Evolutionary conservation across 179 eudicot species (phyloP), one percentile per base, ranked within the genome.

Genomic region (Actinidia polygama): DNA sequence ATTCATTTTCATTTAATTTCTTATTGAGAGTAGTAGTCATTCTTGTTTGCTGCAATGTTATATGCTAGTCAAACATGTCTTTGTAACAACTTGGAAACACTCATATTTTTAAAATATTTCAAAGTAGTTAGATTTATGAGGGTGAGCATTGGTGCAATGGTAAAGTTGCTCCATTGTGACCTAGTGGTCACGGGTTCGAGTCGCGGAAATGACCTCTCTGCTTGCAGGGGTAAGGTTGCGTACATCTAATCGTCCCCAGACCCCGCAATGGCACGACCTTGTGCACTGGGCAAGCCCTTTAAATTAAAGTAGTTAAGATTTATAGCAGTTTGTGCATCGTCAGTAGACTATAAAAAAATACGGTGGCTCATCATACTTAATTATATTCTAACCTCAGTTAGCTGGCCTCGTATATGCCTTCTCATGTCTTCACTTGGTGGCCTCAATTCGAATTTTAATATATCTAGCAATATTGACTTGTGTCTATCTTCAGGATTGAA

Each of bases 321-420:
- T 72, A 49, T 72, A 72, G 75, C 57, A 47, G 57, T 72, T 50
- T 50, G 53, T 50, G 53, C 53, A 50, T 50, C 53, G 74, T 73
- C n/a, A n/a, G 55, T 19, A 19, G 51, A 47, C 75, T n/a, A 46
- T 36, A 10, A 71, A 71, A 49, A 47, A n/a, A n/a, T n/a, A n/a
- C n/a, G n/a, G n/a, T n/a, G n/a, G n/a, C n/a, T n/a, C n/a, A n/a
- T n/a, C n/a, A n/a, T n/a, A n/a, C n/a, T n/a, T n/a, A n/a, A n/a
- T n/a, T n/a, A n/a, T n/a, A n/a, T n/a, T n/a, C n/a, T n/a, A n/a
- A n/a, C n/a, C n/a, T n/a, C 53, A 50, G 53, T 8, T 50, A 4
- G 53, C 53, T 50, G 53, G 53, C 53, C 53, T 50, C 8, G 4
- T n/a, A n/a, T n/a, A n/a, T 21, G 6, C 23, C 6, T 46, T 69